Conservation (phyloP, 1,139 yeast species). For the Nadsonia starkeyi-henricii region DNA sequence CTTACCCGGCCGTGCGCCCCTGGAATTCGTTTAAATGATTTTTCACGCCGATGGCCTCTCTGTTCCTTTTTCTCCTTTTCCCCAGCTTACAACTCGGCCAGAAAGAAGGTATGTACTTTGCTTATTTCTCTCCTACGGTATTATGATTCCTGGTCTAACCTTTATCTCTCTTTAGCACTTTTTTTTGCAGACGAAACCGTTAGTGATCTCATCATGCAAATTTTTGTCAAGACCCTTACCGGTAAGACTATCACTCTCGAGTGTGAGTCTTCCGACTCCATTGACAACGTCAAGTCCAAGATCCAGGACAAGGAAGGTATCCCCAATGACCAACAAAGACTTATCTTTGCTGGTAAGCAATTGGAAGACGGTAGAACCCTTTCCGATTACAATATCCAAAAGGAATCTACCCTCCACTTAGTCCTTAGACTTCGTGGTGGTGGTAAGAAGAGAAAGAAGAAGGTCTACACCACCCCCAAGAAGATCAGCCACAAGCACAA, state of each 20-base stretch:
- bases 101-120: slow-evolving; percentile 13
- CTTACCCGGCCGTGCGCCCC: not conserved
- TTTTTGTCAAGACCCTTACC: slow-evolving; percentile 96
- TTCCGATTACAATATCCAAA: slow-evolving; percentile 99
- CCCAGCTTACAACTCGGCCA: slow-evolving; percentile 9
- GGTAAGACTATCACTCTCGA: slow-evolving; percentile 99
- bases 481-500: slow-evolving; percentile 99
- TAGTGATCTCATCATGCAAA: slow-evolving; percentile 49
- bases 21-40: slow-evolving; percentile 3
- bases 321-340: slow-evolving; percentile 99
- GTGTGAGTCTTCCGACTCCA: slow-evolving; percentile 98
- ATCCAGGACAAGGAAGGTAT: slow-evolving; percentile 99
- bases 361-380: slow-evolving; percentile 98
- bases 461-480: slow-evolving; percentile 99
- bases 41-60: slow-evolving; percentile 1
- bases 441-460: slow-evolving; percentile 99
- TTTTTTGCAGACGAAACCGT: slow-evolving; percentile 23
- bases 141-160: not conserved
- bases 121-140: not conserved
- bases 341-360: slow-evolving; percentile 99
- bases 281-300: slow-evolving; percentile 98
- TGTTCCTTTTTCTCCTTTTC: slow-evolving; percentile 5
- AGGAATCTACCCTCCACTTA: slow-evolving; percentile 96
- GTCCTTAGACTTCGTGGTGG: slow-evolving; percentile 99
- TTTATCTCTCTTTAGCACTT: slow-evolving; percentile 13